These are phyloP conservation scores for Aspergillus panamensis DNA, from an alignment of 495 filamentous ascomycete species.

Conservation along the genomic window DNA sequence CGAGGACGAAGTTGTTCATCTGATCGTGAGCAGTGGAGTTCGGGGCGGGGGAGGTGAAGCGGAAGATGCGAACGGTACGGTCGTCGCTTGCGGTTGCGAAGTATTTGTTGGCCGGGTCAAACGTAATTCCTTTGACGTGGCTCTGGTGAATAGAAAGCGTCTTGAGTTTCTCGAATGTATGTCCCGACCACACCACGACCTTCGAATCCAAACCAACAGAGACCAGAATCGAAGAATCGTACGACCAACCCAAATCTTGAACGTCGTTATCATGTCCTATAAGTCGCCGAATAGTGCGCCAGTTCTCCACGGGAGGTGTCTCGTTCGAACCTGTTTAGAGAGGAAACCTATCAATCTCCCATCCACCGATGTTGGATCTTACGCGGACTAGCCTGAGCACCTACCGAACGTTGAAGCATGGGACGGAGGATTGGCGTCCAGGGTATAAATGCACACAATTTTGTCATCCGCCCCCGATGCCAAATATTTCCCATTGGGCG, in stretches of 20 bases:
- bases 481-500: slow-evolving; percentile 85
- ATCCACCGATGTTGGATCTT: neutral
- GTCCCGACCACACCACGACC: slow-evolving; percentile 94
- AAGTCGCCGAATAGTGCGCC: slow-evolving; percentile 87
- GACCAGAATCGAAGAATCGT: slow-evolving; percentile 90
- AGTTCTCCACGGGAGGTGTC: slow-evolving; percentile 89
- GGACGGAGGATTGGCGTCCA: slow-evolving; percentile 76
- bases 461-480: slow-evolving; percentile 97
- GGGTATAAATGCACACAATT: slow-evolving; percentile 91
- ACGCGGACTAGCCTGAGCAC: slow-evolving; percentile 17
- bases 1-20: slow-evolving; percentile 89
- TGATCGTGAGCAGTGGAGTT: slow-evolving; percentile 93
- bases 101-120: slow-evolving; percentile 98
- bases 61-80: slow-evolving; percentile 92
- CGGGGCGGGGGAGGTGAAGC: slow-evolving; percentile 85
- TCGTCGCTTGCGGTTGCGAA: slow-evolving; percentile 98
- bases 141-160: slow-evolving; percentile 86
- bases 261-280: slow-evolving; percentile 99
- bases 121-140: slow-evolving; percentile 97
- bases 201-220: slow-evolving; percentile 97
- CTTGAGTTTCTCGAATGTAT: slow-evolving; percentile 97
- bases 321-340: slow-evolving; percentile 71
- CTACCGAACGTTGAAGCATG: slow-evolving; percentile 72
- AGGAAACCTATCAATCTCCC: slow-evolving; percentile 12
- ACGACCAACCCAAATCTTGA: slow-evolving; percentile 95